Evolutionary conservation across 2,329 filamentous ascomycete genomes (phyloP), one percentile per base, ranked within the genome.

Genomic region (Clarireedia monteithiana): DNA sequence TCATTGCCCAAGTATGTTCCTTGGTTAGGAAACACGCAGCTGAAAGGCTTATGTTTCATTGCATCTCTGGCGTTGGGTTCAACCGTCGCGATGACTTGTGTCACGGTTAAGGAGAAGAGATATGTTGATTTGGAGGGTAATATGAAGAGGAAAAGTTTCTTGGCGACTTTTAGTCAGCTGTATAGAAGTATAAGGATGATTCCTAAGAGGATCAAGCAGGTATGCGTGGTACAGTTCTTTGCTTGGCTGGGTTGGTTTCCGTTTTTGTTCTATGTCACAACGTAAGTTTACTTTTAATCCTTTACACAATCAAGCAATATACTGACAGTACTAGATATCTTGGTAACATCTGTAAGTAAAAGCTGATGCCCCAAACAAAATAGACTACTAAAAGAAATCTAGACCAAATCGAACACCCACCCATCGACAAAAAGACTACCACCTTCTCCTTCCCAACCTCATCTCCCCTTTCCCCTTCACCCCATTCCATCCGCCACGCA

Each of bases 231-330:
- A 27, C 66, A 68, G 38, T 67, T 68, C 34, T 65, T 63, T 52
- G 60, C 68, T 15, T 70, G 67, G 67, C 58, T 71, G 27, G 67
- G 64, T 2, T 71, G 69, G 69, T 71, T 70, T 58, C 64, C 64
- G 5, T 70, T 71, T 53, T 59, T 71, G 12, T 72, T 67, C 47
- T 70, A 71, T 54, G 65, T 62, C 45, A 66, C 68, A 9, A 68
- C 56, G 46, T 69, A 59, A 53, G 53, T 56, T 15, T 7, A 7
- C 30, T n/a, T n/a, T n/a, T 3, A 30, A 6, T 7, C 23, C 6
- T 14, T 12, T 10, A 20, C 30, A 6, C 44, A 26, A 23, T 34
- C 3, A 10, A 42, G 7, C 1, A 23, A 6, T 38, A 47, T 45
- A 30, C 45, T 57, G 44, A 53, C n/a, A n/a, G 20, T 27, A 17